These are phyloP conservation scores for Ogataea haglerorum DNA, from an alignment of 805 yeast species.

Conservation along the genomic window DNA sequence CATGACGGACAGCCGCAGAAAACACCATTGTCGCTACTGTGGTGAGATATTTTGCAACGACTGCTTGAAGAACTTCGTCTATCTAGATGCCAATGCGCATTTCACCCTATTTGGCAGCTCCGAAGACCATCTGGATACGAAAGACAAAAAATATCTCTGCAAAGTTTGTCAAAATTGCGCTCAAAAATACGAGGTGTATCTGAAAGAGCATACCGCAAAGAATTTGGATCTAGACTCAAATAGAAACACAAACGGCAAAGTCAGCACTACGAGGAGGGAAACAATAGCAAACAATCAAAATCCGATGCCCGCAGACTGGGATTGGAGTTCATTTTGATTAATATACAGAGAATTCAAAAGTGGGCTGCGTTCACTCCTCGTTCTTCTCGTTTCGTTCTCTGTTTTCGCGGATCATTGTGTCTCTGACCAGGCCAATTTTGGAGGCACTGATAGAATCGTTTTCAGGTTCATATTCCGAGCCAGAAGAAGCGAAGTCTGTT, in stretches of 20 bases:
- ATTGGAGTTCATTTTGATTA: conserved; percentile 37
- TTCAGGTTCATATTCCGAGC: conserved; percentile 20
- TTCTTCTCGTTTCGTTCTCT: conserved; percentile 23
- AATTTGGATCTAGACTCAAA: conserved; percentile 27
- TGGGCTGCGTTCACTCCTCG: not conserved
- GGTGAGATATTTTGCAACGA: conserved; percentile 40
- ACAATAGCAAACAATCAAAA: conserved; percentile 17
- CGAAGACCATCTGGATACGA: conserved; percentile 13
- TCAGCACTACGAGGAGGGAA: conserved; percentile 16
- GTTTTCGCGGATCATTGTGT: conserved; percentile 30
- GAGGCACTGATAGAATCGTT: conserved; percentile 1
- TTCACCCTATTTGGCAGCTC: conserved; percentile 33
- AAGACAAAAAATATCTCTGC: conserved; percentile 28
- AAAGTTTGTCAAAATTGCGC: conserved; percentile 36
- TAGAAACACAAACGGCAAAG: conserved; percentile 12
- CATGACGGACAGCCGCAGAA: conserved; percentile 61
- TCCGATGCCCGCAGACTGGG: conserved; percentile 37
- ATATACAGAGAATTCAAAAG: conserved; percentile 1
- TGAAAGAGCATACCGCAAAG: conserved; percentile 30
- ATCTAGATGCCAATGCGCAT: conserved; percentile 34
- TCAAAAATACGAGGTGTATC: conserved; percentile 33
- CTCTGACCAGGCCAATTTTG: conserved; percentile 23
- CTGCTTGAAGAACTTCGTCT: conserved; percentile 34
- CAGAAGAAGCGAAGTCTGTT: conserved; percentile 23
- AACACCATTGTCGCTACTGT: conserved; percentile 40